phyloP scores from a whole-genome alignment of 495 filamentous ascomycete species.

The Penicillium macrosclerotiorum region DNA sequence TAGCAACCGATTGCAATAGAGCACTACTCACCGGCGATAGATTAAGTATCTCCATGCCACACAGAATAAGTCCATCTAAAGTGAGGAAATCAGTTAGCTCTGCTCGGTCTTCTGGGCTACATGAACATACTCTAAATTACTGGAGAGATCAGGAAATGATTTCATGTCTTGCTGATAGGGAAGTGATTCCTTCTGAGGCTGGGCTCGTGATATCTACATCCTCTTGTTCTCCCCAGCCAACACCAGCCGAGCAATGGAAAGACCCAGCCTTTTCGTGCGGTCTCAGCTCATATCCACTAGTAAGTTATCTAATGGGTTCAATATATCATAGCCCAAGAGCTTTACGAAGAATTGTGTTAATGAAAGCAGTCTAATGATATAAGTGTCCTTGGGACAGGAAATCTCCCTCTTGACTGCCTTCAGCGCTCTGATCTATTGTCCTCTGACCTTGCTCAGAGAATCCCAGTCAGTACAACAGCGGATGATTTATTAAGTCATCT shows the following conservation, averaged over 20 bases:
- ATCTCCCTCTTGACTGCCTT: too few species aligned
- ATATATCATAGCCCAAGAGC: too few species aligned
- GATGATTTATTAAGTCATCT: too few species aligned
- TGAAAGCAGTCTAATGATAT: too few species aligned
- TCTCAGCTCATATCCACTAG: background rate
- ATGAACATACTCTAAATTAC: background rate
- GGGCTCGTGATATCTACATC: too few species aligned
- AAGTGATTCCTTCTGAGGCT: background rate
- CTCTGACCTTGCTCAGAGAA: too few species aligned
- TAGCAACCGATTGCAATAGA: conserved; percentile 3
- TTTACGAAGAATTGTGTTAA: too few species aligned
- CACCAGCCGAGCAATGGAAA: conserved; percentile 7
- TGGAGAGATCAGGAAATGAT: conserved; percentile 5
- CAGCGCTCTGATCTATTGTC: too few species aligned
- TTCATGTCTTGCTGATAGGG: background rate
- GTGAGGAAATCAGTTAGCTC: conserved; percentile 9
- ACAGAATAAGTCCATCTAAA: conserved; percentile 11
- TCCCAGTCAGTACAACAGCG: too few species aligned
- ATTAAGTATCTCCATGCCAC: conserved; percentile 13
- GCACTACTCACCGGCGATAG: background rate
- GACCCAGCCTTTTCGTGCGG: conserved; percentile 1
- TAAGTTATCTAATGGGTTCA: conserved; percentile 5
- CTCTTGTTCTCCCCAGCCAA: too few species aligned
- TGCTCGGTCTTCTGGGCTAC: background rate
- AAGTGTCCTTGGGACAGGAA: too few species aligned